Base-by-base conservation (phyloP, 257 asterid species). In the Anisodus tanguticus region DNA sequence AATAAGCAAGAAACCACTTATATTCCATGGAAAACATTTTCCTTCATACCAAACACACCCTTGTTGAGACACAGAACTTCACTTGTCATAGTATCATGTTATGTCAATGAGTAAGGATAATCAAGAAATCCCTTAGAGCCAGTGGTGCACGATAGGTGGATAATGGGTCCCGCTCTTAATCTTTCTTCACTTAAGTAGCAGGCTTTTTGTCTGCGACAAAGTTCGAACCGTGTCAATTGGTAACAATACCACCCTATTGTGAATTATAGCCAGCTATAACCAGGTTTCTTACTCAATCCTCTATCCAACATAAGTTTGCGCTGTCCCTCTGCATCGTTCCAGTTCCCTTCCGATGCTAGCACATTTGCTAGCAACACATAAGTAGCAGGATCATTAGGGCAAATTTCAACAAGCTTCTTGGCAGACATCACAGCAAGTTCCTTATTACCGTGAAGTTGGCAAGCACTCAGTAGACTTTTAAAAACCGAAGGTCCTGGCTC, bases 271-370 rank as follows among this genome's bases (percentile, higher is more conserved):
- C 95, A 81, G 80, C 94, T 93, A 88, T 55, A 82, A 53, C 90
- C 94, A 16, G 95, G 91, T 58, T 62, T 85, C 87, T 93, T 93
- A 80, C 82, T 86, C 88, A 90, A 89, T 53, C 91, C 88, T 79
- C 86, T 88, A 53, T 86, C 86, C 81, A 79, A 81, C 91, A 92
- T 89, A 10, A 88, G 80, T 84, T 82, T 90, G 55, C 93, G 91
- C 13, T 89, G 89, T 43, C 59, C 80, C 49, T 91, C 94, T 39
- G 92, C 93, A 59, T 88, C 93, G 9, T 84, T 49, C 96, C 97
- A 93, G 66, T 89, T 70, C 72, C 97, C 97, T 84, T 89, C 94
- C 7, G 26, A 82, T 1, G 95, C 93, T 86, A 93, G 72, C 82
- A 92, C 90, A 88, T 92, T 93, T 43, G 92, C 89, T 55, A 93